Base-by-base conservation (phyloP, 2,329 filamentous ascomycete species). In the Botryotinia narcissicola region DNA sequence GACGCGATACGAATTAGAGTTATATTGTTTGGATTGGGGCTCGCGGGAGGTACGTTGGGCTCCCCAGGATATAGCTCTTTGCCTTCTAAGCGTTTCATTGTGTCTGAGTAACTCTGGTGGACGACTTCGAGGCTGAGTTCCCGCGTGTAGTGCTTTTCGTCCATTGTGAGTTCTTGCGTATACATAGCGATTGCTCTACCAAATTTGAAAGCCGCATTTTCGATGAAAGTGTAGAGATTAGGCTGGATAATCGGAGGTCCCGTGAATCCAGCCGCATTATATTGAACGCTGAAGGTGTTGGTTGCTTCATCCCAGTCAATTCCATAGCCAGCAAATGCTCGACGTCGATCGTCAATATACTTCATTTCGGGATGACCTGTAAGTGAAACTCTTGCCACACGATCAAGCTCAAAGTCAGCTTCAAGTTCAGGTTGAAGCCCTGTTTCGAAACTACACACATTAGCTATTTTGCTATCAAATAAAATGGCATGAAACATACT, bases 301-400 rank as follows among this genome's bases (percentile, higher is more conserved):
- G 48, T 67, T 0, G 44, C 14, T 5, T 35, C 10, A 20, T 68
- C 60, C 8, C 20, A 8, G 3, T 42, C 2, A 42, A 69, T 69
- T 42, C 66, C 66, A 69, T 69, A 57, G 10, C n/a, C n/a, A 18
- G 40, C 4, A 54, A 25, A 29, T 1, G 66, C 66, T n/a, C 18
- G 18, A 4, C 6, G 20, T 62, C 61, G 60, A 12, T 74, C 75
- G 0, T 71, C 40, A 4, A 78, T 73, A 67, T 78, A 79, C 62
- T 77, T 78, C 48, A 78, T 79, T 54, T 80, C 79, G 32, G 79
- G 79, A 61, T 79, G 78, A 6, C 79, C 78, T 57, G n/a, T 75
- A 4, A 75, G 67, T 25, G 79, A 76, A 40, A 80, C 75, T 54
- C 74, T 74, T 18, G 76, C 75, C 22, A 79, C 68, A 32, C 3